A percentile compares a stretch with the other conserved stretches of the same genome.
phyloP scores from a whole-genome alignment of 2,329 filamentous ascomycete species.

The Samsoniella hepiali region DNA sequence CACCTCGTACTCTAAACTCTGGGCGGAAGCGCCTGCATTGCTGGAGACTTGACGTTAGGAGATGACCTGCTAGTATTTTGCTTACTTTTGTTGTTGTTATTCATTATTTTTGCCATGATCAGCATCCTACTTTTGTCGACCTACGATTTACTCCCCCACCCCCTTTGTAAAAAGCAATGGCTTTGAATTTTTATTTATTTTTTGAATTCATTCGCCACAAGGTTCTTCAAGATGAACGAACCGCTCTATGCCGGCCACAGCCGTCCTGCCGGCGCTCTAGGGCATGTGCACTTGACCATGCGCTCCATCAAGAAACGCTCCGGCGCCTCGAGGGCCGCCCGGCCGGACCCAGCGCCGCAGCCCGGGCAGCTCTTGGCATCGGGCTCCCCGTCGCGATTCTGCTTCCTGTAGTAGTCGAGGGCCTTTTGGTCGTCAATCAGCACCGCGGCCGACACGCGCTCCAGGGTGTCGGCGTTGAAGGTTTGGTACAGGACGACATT shows the following conservation, averaged over 20 bases:
- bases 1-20: not conserved
- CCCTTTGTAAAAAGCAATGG: not conserved
- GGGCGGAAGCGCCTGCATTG: not conserved
- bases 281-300: slow-evolving; percentile 8
- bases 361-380: not conserved
- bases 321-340: not conserved
- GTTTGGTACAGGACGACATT: slow-evolving; percentile 21
- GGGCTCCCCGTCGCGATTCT: not conserved
- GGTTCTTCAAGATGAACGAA: not conserved
- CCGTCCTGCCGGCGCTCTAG: not conserved
- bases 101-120: not conserved
- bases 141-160: no score
- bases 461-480: slow-evolving; percentile 20
- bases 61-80: not conserved
- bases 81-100: not conserved
- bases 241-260: slow-evolving; percentile 6
- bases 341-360: slow-evolving; percentile 3
- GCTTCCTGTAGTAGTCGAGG: slow-evolving; percentile 15
- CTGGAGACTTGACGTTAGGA: not conserved
- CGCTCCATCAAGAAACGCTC: not conserved
- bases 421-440: slow-evolving; percentile 19
- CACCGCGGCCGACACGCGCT: slow-evolving; percentile 20
- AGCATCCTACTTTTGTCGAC: no score
- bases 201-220: not conserved
- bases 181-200: not conserved